phyloP scores from a whole-genome alignment of 2,329 filamentous ascomycete genomes.

The Fusarium sublunatum region DNA sequence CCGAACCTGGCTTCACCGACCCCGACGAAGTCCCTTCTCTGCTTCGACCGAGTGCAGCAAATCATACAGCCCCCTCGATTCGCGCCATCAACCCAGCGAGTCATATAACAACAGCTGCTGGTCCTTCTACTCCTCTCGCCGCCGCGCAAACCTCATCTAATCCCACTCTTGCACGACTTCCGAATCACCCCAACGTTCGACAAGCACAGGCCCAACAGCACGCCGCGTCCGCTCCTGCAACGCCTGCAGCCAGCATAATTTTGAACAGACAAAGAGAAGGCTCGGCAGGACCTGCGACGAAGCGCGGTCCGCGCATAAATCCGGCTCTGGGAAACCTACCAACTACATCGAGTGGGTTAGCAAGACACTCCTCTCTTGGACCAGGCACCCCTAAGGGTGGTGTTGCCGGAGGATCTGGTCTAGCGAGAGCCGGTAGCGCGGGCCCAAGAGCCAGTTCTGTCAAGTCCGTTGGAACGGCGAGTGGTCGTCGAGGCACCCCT shows the following conservation, averaged over 20 bases:
- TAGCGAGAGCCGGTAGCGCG: slow-evolving; percentile 66
- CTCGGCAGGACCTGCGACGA: slow-evolving; percentile 69
- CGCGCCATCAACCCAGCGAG: slow-evolving; percentile 58
- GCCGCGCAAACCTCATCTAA: slow-evolving; percentile 51
- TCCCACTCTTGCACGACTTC: slow-evolving; percentile 57
- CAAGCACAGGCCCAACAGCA: slow-evolving; percentile 62
- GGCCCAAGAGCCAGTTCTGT: slow-evolving; percentile 64
- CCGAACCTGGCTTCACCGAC: slow-evolving; percentile 70
- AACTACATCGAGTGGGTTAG: slow-evolving; percentile 66
- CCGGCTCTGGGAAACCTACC: slow-evolving; percentile 61
- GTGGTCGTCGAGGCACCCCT: slow-evolving; percentile 62
- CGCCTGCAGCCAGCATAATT: slow-evolving; percentile 70
- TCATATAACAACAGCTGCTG: slow-evolving; percentile 45
- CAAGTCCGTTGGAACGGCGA: slow-evolving; percentile 56
- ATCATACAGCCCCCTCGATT: slow-evolving; percentile 56
- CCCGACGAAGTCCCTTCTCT: slow-evolving; percentile 72
- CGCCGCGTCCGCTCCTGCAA: slow-evolving; percentile 68
- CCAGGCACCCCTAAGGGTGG: slow-evolving; percentile 69
- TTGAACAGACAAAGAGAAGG: slow-evolving; percentile 67
- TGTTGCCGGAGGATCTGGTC: slow-evolving; percentile 48
- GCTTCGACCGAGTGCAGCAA: slow-evolving; percentile 67
- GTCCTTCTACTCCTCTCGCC: slow-evolving; percentile 44
- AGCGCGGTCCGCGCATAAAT: slow-evolving; percentile 63
- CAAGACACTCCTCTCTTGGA: slow-evolving; percentile 71
- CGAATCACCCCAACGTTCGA: slow-evolving; percentile 60